Percentiles rank a stretch among this genome's conserved stretches.
Conservation (phyloP, 768 basidiomycete genomes). For the Trametes meyenii region DNA sequence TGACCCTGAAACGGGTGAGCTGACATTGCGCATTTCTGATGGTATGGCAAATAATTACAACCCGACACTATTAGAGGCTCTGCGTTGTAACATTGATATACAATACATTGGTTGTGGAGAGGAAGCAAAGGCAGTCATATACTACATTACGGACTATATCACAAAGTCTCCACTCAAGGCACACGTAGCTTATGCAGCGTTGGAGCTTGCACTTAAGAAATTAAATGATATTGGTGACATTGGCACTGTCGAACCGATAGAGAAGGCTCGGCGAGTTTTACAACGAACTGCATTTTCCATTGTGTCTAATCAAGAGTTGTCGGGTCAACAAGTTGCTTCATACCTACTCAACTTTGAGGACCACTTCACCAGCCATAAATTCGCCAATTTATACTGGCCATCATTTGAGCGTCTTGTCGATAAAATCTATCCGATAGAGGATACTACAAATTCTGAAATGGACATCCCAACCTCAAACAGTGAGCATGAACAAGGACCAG, state of each 20-base stretch:
- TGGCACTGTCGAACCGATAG: not conserved
- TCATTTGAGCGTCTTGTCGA: constrained; percentile 35
- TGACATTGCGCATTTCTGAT: constrained; percentile 39
- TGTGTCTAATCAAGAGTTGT: constrained; percentile 44
- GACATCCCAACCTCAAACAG: no score
- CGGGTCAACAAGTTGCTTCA: constrained; percentile 40
- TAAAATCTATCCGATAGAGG: not conserved
- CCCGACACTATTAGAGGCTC: constrained; percentile 36
- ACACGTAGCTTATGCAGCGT: constrained; percentile 44
- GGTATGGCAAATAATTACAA: constrained; percentile 50
- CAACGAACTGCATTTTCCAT: constrained; percentile 42
- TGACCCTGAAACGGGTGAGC: constrained; percentile 30
- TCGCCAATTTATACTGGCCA: constrained; percentile 39
- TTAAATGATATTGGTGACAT: not conserved
- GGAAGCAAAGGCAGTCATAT: constrained; percentile 44
- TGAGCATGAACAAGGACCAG: no score
- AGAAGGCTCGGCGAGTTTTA: constrained; percentile 37
- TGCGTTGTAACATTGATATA: constrained; percentile 51
- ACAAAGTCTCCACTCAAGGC: constrained; percentile 46
- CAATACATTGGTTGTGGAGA: constrained; percentile 47
- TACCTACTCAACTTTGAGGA: constrained; percentile 41
- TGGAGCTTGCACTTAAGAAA: constrained; percentile 30
- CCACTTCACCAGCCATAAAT: constrained; percentile 43
- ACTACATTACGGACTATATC: constrained; percentile 54
- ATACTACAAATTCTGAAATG: no score